Percentiles rank a stretch among this genome's conserved stretches.
Conservation (phyloP, 129 eudicot species). For the Flaveria ramosissima region DNA sequence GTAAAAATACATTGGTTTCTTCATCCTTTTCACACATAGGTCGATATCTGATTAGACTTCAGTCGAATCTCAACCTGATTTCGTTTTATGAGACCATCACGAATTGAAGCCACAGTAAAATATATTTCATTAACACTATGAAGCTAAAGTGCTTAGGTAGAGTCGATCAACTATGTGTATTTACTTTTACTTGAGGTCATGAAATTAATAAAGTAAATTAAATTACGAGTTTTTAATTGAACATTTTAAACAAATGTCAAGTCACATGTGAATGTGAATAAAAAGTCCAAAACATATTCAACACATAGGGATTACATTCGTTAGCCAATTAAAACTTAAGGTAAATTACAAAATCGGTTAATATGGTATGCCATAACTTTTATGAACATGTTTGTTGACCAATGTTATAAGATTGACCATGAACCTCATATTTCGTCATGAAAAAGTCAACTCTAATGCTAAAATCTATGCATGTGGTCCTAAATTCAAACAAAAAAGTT, state of each 20-base stretch:
- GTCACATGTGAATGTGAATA: neutral
- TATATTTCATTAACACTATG: neutral
- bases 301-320: too few relatives aligned
- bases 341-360: slow-evolving; percentile 4
- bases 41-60: neutral
- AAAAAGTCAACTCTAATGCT: slow-evolving; percentile 2
- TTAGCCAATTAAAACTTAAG: neutral
- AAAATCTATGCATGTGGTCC: neutral
- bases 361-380: neutral
- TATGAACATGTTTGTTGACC: slow-evolving; percentile 5
- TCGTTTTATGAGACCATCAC: neutral
- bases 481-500: neutral
- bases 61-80: neutral
- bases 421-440: neutral
- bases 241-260: neutral
- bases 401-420: neutral
- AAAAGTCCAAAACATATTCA: neutral
- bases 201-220: neutral
- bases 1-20: neutral
- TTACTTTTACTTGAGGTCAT: neutral
- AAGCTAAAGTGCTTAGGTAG: neutral
- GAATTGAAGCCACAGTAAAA: neutral
- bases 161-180: neutral
- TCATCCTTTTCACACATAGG: neutral
- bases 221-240: neutral